Conservation (phyloP, 2,329 filamentous ascomycete species). For the Pseudogymnoascus sp. region DNA sequence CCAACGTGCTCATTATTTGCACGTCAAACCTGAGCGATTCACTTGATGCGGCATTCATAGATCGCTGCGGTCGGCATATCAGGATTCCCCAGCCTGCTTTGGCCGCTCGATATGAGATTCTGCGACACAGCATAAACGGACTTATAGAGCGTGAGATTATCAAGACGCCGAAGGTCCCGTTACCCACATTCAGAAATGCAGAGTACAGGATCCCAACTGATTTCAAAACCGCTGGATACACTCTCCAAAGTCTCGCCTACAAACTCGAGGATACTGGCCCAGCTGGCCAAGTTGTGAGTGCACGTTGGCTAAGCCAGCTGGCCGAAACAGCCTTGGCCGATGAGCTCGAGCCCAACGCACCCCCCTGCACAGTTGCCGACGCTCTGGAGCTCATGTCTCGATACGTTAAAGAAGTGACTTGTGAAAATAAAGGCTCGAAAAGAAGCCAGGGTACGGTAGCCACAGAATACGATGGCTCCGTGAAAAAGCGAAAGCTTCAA, state of each 20-base stretch:
- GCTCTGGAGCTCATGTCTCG: neutral
- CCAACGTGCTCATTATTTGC: constrained; percentile 26
- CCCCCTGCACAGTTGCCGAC: neutral
- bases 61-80: constrained; percentile 22
- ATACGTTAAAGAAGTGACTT: neutral
- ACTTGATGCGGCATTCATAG: constrained; percentile 27
- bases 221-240: neutral
- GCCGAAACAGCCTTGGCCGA: neutral
- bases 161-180: neutral
- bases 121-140: constrained; percentile 20
- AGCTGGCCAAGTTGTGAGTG: neutral
- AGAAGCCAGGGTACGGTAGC: neutral
- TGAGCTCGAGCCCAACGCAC: neutral
- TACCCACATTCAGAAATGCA: neutral
- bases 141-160: constrained; percentile 15
- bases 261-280: neutral
- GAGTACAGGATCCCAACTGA: neutral
- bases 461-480: neutral
- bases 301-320: neutral
- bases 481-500: neutral
- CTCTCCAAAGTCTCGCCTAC: neutral
- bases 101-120: constrained; percentile 25
- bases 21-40: constrained; percentile 26
- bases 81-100: constrained; percentile 19
- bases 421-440: neutral